Evolutionary conservation across 495 filamentous ascomycete genomes (phyloP), one percentile per base, ranked within the genome.

Genomic region (Tuber borchii): DNA sequence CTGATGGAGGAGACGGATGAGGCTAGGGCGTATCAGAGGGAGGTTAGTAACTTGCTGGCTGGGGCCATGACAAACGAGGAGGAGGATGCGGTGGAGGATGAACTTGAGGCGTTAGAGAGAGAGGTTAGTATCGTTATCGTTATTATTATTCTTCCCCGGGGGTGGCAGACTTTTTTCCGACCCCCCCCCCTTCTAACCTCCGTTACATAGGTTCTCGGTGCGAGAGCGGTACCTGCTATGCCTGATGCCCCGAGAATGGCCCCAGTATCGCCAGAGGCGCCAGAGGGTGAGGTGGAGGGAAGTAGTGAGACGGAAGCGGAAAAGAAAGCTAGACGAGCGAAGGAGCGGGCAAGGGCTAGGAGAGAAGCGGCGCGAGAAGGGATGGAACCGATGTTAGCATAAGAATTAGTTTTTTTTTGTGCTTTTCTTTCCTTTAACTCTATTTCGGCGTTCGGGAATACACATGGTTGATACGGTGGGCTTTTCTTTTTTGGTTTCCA

Each of bases 41-140:
- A 79, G 95, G 87, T 99, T 76, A 94, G 90, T 84, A 93, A 95
- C 68, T 93, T 97, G 90, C 88, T 99, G 17, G 92, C 89, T 16
- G 93, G 93, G 2, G 87, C 89, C 76, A 91, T 97, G 85, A 93
- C 92, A 51, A 94, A 93, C 81, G 91, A 95, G 82, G 96, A 98
- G 84, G 95, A 98, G 83, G 96, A 97, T 77, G 95, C 97, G 81
- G 96, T 98, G 39, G 96, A 97, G 82, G 94, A 97, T 80, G 95
- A 98, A 85, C 84, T 99, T 78, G 93, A 91, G 70, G 90, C 88
- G 31, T 85, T 98, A 74, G 90, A 93, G 83, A 88, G 86, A 26
- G 91, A 97, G 83, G 84, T 92, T 19, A 85, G 84, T 70, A 71
- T 77, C n/a, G 6, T 56, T 10, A 20, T 51, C 31, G 51, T 2